These are phyloP conservation scores for Phytophthora sp. DNA, from an alignment of 352 stramenopile genomes.

Conservation along the genomic window DNA sequence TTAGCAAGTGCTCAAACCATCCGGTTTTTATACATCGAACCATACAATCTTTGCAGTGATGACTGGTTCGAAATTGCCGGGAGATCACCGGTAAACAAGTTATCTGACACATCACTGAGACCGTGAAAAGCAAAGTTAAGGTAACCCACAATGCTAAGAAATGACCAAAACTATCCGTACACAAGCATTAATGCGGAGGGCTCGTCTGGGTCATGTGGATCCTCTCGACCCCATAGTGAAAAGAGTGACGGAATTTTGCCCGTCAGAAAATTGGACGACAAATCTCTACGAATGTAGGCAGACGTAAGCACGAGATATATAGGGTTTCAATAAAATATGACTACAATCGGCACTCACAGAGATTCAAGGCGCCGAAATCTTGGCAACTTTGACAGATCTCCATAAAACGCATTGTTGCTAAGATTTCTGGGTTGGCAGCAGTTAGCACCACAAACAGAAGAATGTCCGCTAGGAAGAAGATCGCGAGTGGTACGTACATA, in stretches of 20 bases:
- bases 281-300: conserved; percentile 40
- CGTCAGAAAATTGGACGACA: conserved; percentile 60
- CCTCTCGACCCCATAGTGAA: conserved; percentile 45
- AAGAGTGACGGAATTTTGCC: conserved; percentile 46
- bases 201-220: conserved; percentile 60
- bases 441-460: neutral
- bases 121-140: neutral
- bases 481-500: conserved; percentile 41
- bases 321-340: too few relatives aligned
- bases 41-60: conserved; percentile 54
- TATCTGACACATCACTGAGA: conserved; percentile 55
- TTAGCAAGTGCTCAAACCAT: neutral
- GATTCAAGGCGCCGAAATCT: conserved; percentile 42
- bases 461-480: neutral
- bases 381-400: conserved; percentile 34
- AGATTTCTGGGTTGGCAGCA: conserved; percentile 41
- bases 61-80: conserved; percentile 54
- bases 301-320: too few relatives aligned
- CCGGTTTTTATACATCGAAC: conserved; percentile 13
- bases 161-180: conserved; percentile 35
- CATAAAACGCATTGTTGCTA: conserved; percentile 56
- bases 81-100: conserved; percentile 46
- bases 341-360: conserved; percentile 59
- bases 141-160: too few relatives aligned
- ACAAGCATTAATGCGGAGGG: conserved; percentile 46